Percentiles rank a stretch among this genome's conserved stretches.
These are phyloP conservation scores for Hypoxylon rickii DNA, from an alignment of 495 filamentous ascomycete genomes.

Conservation along the genomic window DNA sequence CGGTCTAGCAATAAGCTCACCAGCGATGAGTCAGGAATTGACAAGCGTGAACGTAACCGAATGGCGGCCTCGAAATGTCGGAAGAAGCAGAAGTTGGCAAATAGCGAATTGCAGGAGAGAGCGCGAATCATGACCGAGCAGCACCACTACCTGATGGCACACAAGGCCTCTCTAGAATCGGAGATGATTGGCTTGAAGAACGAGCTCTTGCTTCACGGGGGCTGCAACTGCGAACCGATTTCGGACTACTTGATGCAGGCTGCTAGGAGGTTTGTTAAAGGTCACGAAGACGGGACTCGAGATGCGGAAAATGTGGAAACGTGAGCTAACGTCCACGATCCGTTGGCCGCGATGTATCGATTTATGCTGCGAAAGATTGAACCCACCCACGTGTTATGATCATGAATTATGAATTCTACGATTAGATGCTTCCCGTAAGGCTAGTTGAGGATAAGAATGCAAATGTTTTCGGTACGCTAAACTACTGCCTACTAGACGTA, in stretches of 20 bases:
- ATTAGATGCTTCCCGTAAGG: too few species aligned
- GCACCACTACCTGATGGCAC: conserved; percentile 16
- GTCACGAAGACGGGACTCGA: not conserved
- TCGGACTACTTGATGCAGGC: conserved; percentile 21
- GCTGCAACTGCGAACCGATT: conserved; percentile 26
- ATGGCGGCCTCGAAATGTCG: conserved; percentile 35
- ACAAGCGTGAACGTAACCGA: conserved; percentile 32
- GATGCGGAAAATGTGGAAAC: not conserved
- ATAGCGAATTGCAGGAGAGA: conserved; percentile 18
- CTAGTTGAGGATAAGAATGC: too few species aligned
- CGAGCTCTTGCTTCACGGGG: conserved; percentile 23
- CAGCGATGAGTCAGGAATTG: conserved; percentile 26
- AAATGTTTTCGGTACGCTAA: too few species aligned
- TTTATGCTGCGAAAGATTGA: not conserved
- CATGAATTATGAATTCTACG: conserved; percentile 12
- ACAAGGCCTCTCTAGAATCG: conserved; percentile 19
- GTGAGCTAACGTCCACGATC: not conserved
- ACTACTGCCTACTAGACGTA: too few species aligned
- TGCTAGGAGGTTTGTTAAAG: conserved; percentile 18
- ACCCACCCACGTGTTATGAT: not conserved
- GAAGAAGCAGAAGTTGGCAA: conserved; percentile 29
- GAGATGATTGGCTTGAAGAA: conserved; percentile 31
- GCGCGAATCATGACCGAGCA: conserved; percentile 19
- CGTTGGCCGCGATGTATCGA: conserved; percentile 1
- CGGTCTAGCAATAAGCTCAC: conserved; percentile 23